These are phyloP conservation scores for Capsicum chinense DNA, from an alignment of 257 asterid genomes.

Conservation along the genomic window DNA sequence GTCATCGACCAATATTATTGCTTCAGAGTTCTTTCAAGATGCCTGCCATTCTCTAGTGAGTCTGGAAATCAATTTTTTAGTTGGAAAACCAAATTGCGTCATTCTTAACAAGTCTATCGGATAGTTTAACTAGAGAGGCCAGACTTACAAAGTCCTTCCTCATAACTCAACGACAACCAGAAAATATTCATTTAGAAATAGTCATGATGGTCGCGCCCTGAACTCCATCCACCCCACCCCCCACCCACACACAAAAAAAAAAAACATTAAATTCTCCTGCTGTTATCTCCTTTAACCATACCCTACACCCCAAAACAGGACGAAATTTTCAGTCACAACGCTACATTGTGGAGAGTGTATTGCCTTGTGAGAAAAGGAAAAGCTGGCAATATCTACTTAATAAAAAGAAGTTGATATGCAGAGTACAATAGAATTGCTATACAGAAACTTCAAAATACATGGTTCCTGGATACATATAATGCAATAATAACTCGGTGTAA, in stretches of 20 bases:
- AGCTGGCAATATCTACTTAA: background rate
- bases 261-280: background rate
- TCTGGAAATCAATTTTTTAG: slow-evolving; percentile 6
- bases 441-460: slow-evolving; percentile 8
- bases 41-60: slow-evolving; percentile 3
- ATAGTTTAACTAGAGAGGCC: background rate
- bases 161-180: slow-evolving; percentile 1
- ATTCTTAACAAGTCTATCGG: background rate
- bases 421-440: background rate
- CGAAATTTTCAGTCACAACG: background rate
- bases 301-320: slow-evolving; percentile 24
- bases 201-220: background rate
- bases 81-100: background rate
- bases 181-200: background rate
- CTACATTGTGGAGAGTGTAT: background rate
- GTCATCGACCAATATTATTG: slow-evolving; percentile 14
- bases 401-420: background rate
- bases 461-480: background rate
- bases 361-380: background rate
- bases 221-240: background rate
- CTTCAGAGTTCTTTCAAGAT: background rate
- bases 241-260: background rate
- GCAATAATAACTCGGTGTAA: background rate
- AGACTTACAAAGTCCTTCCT: background rate
- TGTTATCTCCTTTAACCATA: background rate